phyloP scores from a whole-genome alignment of 257 asterid species.

The Solanum sejunctum region DNA sequence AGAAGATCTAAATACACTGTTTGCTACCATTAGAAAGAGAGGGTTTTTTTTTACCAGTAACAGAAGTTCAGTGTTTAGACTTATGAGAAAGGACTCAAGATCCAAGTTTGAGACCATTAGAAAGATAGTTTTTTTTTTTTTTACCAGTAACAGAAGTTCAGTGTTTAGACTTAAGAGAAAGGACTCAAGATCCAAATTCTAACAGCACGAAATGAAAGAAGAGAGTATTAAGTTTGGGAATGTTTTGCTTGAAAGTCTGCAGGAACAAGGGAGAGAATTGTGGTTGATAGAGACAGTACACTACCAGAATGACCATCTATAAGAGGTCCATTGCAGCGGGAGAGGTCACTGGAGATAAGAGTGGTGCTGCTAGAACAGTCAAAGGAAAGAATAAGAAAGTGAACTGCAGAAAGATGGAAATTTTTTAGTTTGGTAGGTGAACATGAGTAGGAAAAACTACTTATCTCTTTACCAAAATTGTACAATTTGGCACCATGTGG shows the following conservation, averaged over 20 bases:
- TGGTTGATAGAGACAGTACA: background rate
- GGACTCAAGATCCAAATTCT: background rate
- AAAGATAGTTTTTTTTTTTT: background rate
- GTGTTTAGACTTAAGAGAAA: background rate
- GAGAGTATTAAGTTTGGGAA: background rate
- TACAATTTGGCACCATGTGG: background rate
- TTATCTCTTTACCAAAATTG: background rate
- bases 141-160: background rate
- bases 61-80: background rate
- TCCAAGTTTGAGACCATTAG: background rate
- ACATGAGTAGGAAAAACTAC: background rate
- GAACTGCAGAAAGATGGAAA: background rate
- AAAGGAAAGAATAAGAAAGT: background rate
- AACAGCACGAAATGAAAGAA: background rate
- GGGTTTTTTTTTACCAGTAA: background rate
- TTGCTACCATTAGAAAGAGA: background rate
- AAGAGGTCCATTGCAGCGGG: background rate
- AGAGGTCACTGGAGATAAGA: background rate
- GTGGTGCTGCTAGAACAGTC: background rate
- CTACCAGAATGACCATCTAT: background rate
- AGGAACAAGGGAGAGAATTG: background rate
- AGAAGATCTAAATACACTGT: background rate
- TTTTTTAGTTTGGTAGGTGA: background rate
- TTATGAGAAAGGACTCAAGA: background rate
- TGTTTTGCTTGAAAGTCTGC: background rate